Evolutionary conservation across 2,329 filamentous ascomycete species (phyloP).

Genomic region (Basipetospora chlamydospora): DNA sequence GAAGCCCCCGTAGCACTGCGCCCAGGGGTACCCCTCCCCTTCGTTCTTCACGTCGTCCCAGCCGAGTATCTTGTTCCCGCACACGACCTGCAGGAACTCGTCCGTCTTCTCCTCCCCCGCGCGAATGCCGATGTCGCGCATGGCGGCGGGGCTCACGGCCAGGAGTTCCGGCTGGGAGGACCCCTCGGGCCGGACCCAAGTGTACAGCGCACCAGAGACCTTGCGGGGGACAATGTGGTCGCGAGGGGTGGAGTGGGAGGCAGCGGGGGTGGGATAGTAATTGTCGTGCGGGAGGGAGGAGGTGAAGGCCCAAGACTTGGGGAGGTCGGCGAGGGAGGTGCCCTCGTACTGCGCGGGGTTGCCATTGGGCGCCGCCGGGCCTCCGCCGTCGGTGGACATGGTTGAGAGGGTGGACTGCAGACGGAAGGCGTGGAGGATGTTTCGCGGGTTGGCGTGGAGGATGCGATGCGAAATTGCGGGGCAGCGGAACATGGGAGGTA

Average conservation of each 20-base stretch:
- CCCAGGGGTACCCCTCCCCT: slow-evolving; percentile 78
- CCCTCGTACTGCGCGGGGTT: background rate
- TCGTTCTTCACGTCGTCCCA: slow-evolving; percentile 51
- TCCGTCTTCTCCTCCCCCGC: slow-evolving; percentile 52
- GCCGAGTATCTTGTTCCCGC: slow-evolving; percentile 71
- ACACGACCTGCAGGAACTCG: slow-evolving; percentile 63
- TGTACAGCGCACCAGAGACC: slow-evolving; percentile 76
- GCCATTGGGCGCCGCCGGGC: background rate
- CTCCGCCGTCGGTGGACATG: slow-evolving; percentile 1
- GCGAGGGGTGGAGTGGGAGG: slow-evolving; percentile 69
- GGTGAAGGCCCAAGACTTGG: slow-evolving; percentile 52
- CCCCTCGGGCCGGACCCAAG: slow-evolving; percentile 72
- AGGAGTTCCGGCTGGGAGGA: slow-evolving; percentile 64
- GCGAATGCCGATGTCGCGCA: slow-evolving; percentile 67
- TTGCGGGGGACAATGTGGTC: slow-evolving; percentile 63
- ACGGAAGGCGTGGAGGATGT: background rate
- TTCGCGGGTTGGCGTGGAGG: background rate
- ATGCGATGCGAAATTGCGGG: background rate
- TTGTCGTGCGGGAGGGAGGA: slow-evolving; percentile 61
- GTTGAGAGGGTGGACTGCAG: background rate
- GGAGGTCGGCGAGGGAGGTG: slow-evolving; percentile 35
- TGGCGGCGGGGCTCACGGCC: slow-evolving; percentile 61
- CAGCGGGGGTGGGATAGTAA: slow-evolving; percentile 62
- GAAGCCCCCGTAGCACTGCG: slow-evolving; percentile 88
- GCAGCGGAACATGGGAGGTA: background rate